Base-by-base conservation (phyloP, 257 asterid species). In the Knoxia roxburghii region DNA sequence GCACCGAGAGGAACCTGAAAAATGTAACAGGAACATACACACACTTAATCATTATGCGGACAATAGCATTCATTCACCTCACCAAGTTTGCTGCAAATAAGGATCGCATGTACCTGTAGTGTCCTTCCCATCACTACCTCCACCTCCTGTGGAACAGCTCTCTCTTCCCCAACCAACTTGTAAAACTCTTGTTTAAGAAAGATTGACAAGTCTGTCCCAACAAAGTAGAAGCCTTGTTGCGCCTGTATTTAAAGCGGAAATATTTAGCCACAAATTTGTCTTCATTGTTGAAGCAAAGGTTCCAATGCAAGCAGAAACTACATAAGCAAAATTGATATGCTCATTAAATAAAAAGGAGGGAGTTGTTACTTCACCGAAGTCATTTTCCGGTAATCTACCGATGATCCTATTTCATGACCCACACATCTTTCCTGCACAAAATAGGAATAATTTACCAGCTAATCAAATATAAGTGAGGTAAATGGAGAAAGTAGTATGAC, bases 111-210 rank as follows among this genome's bases (percentile, higher is more conserved):
- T 75, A 92, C 98, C 82, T 70, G 83, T 75, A 92, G 79, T 78
- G 83, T 89, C 79, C 97, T 87, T 49, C 98, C 98, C 98, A 92
- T 92, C 75, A 92, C 87, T 75, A 92, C 97, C 71, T 89, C 94
- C 40, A 89, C 95, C 73, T 82, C 91, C 66, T 89, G 96, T 6
- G 92, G 86, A 70, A 78, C 67, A 45, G 91, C 84, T 68, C 55
- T 63, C 57, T 79, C 78, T 10, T 86, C 82, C 63, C 90, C 96
- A 46, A 86, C 71, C 74, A 92, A 69, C 69, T 83, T 79, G 68
- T 79, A 82, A 67, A 92, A 92, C 72, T 92, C 85, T 68, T 87
- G 86, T 66, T 76, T 81, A 41, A 92, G 88, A 68, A 92, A 75
- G 68, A 68, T 71, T 0, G 96, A 77, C 40, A 85, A 76, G 71